phyloP scores from a whole-genome alignment of 208 protist genomes.

The Leishmania lainsoni region DNA sequence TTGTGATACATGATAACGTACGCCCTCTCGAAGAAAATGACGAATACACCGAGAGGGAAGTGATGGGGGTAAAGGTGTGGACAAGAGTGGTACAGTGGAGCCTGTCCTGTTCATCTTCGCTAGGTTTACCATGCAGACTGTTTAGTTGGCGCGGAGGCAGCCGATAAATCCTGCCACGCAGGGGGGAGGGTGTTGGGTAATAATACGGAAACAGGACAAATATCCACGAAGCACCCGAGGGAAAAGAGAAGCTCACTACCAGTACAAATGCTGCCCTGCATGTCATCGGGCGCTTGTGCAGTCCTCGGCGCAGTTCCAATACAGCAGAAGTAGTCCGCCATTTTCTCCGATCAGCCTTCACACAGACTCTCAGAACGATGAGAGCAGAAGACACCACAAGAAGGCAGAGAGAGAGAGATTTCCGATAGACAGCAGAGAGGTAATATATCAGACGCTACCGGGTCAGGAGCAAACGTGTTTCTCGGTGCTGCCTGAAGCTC shows the following conservation, averaged over 20 bases:
- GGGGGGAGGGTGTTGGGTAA: background rate
- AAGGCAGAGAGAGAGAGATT: background rate
- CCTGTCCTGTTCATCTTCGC: background rate
- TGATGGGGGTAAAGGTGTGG: background rate
- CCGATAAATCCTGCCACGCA: background rate
- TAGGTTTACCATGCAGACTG: background rate
- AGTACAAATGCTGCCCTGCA: background rate
- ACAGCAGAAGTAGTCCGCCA: background rate
- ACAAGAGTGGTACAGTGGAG: background rate
- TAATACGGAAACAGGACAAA: background rate
- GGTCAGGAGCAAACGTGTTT: background rate
- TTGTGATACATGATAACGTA: background rate
- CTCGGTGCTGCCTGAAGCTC: background rate
- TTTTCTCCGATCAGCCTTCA: background rate
- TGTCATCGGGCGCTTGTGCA: background rate
- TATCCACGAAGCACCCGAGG: background rate
- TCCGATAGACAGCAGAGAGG: background rate
- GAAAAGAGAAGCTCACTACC: background rate
- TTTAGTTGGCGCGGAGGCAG: background rate
- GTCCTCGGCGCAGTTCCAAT: background rate
- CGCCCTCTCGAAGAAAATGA: background rate
- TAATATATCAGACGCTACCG: background rate
- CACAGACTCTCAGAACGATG: background rate
- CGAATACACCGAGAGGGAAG: background rate
- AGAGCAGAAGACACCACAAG: background rate